Base-by-base conservation (phyloP, 495 filamentous ascomycete genomes). In the Pyrenula massariospora region DNA sequence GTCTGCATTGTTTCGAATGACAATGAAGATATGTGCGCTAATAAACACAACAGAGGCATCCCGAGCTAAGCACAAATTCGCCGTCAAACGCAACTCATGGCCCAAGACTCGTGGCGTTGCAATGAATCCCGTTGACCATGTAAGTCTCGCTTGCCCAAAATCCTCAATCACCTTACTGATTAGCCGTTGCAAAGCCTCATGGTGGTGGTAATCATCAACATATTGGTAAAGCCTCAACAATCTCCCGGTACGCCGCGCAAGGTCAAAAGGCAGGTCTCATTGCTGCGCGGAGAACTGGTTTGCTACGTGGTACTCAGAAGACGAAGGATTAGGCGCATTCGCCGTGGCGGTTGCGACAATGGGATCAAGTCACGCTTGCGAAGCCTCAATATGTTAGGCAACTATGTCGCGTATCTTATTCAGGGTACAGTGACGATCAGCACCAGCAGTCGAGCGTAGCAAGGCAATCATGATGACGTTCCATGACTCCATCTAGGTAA, bases 161-260 rank as follows among this genome's bases (percentile, higher is more conserved):
- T 55, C 19, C 22, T 8, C 11, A 52, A 10, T 8, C n/a, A 8
- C 25, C 22, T 58, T 22, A 36, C 22, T 25, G 19, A n/a, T 19
- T 54, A 21, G 12, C 5, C 20, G 42, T 70, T 15, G 15, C 5
- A 67, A 59, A 85, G 82, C 93, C 93, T 79, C 93, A 98, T 88
- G 93, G 93, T 87, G 87, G 88, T 92, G 93, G 93, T 95, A 99
- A 99, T 82, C 93, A 99, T 80, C 93, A 99, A 83, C 93, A 99
- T 80, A 99, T 99, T 70, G 93, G 93, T 86, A 97, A 97, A 81
- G 94, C 93, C 59, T 97, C 94, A 47, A 99, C 93, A 63, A 99
- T 99, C 78, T 95, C 89, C 62, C 87, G 93, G 73, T 95, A 91
- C 79, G 93, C 93, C 60, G 86, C 85, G 70, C 87, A 89, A 74